Conservation (phyloP, 192 early-diverging fungal genomes). For the Backusella macrospora region DNA sequence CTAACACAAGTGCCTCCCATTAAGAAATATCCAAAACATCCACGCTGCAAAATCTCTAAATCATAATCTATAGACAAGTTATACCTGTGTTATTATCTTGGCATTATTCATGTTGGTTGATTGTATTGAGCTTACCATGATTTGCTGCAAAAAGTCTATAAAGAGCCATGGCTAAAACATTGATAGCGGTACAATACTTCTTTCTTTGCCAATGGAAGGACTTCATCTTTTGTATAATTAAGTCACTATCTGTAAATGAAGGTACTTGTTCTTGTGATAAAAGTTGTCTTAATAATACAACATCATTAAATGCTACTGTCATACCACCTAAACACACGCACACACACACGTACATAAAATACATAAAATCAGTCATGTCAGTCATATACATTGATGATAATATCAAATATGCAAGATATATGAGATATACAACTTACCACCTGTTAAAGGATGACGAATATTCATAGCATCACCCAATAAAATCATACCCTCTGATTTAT, state of each 20-base stretch:
- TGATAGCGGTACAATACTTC: conserved; percentile 75
- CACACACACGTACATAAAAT: too few species aligned
- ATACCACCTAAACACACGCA: conserved; percentile 86
- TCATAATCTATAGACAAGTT: conserved; percentile 57
- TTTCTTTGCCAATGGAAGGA: conserved; percentile 78
- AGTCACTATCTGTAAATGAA: conserved; percentile 50
- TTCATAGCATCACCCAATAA: conserved; percentile 95
- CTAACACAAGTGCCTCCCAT: conserved; percentile 80
- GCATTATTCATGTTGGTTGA: neutral
- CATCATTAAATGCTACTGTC: conserved; percentile 95
- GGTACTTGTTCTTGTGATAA: conserved; percentile 49
- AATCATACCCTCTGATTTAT: conserved; percentile 73
- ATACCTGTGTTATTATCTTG: neutral
- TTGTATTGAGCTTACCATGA: conserved; percentile 49
- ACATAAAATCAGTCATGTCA: neutral
- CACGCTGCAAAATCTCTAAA: conserved; percentile 74
- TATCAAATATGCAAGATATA: neutral
- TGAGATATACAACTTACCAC: conserved; percentile 50
- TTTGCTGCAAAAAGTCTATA: conserved; percentile 88
- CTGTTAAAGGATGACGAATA: conserved; percentile 94
- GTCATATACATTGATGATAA: neutral
- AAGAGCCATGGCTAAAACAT: conserved; percentile 92
- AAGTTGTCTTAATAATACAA: conserved; percentile 71
- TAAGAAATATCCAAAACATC: conserved; percentile 87
- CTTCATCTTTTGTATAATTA: conserved; percentile 59